Evolutionary conservation across 139 green algal genomes (phyloP), one percentile per base, ranked within the genome.

Genomic region (Chlamydomonas sp.): DNA sequence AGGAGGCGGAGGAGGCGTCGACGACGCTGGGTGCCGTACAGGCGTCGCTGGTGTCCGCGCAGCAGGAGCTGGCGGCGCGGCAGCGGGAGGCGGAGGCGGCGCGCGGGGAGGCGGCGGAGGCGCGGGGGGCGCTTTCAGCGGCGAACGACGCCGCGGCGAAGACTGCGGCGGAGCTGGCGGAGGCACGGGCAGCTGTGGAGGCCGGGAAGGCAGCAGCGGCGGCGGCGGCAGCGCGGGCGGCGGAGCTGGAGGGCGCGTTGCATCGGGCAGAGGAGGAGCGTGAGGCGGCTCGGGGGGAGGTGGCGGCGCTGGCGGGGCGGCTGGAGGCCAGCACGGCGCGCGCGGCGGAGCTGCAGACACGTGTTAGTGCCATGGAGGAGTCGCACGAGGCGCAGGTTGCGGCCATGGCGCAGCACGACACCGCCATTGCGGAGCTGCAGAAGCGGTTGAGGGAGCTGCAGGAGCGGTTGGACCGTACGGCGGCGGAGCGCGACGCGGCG

Each of bases 341-440:
- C 5, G 84, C 63, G 9, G 63, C 84, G 57, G 84, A 88, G 84
- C 63, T 83, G 63, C 83, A 87, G 83, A 64, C 72, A 49, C 83
- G 83, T 1, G 71, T 87, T 6, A 57, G 63, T 18, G 64, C 58
- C 4, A 77, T 83, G 84, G 84, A 88, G 84, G 84, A 75, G 2
- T 69, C 63, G 0, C 71, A 68, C 18, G 84, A 77, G 74, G 84
- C 84, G 58, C 75, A 88, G 83, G 83, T 82, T 10, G 84, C 84
- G 58, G 74, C 84, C 17, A 63, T 83, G 84, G 84, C 84, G 63
- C 63, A 82, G 66, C 84, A 88, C 64, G 84, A 88, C 75, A 83
- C 84, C 17, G 84, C 84, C 49, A 83, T 88, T 3, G 84, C 75
- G 2, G 84, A 88, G 75, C 83, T 87, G 62, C 72, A 80, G 14